Evolutionary conservation across 768 basidiomycete genomes (phyloP).

Genomic region (Termitomyces sp.): DNA sequence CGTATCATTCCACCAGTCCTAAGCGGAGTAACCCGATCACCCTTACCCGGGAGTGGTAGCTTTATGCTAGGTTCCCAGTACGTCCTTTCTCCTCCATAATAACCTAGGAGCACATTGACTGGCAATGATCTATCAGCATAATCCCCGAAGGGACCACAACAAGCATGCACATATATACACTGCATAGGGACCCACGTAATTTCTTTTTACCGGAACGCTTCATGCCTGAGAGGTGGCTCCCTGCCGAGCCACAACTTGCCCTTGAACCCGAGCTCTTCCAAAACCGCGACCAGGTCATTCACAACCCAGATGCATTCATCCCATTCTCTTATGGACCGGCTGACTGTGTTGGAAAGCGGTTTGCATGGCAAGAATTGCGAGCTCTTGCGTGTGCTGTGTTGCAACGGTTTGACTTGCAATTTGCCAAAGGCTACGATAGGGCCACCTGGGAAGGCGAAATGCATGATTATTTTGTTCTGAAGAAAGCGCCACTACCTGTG

Average conservation of each 20-base stretch:
- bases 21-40: constrained; percentile 32
- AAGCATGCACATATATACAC: constrained; percentile 31
- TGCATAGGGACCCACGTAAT: constrained; percentile 38
- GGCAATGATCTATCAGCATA: constrained; percentile 22
- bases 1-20: constrained; percentile 37
- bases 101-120: not conserved
- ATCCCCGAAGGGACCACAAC: constrained; percentile 41
- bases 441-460: constrained; percentile 28
- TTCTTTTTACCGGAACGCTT: constrained; percentile 37
- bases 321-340: constrained; percentile 46
- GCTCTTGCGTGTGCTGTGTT: constrained; percentile 27
- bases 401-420: constrained; percentile 30
- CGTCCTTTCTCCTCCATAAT: constrained; percentile 4
- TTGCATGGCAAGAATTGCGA: constrained; percentile 36
- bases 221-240: constrained; percentile 40
- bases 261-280: constrained; percentile 22
- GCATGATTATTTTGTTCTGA: constrained; percentile 32
- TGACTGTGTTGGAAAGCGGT: constrained; percentile 46
- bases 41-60: constrained; percentile 8
- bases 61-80: constrained; percentile 23
- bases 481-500: constrained; percentile 30
- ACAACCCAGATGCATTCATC: constrained; percentile 30
- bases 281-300: constrained; percentile 18
- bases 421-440: constrained; percentile 25
- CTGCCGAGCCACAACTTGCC: constrained; percentile 17